Evolutionary conservation across 2,329 filamentous ascomycete species (phyloP).

Genomic region (Trichophaea hybrida): DNA sequence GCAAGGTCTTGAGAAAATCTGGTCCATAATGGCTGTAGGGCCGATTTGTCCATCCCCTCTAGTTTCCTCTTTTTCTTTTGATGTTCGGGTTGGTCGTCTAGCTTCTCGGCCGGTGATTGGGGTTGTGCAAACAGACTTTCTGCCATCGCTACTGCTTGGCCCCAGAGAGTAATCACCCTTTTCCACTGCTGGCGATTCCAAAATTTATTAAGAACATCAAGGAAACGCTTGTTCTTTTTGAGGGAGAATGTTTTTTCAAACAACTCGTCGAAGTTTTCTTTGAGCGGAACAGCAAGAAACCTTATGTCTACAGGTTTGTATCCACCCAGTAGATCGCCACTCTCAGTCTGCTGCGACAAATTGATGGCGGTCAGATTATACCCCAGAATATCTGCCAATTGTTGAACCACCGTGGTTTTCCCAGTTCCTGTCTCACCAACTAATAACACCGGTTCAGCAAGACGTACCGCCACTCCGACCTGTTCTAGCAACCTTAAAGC

Average conservation of each 20-base stretch:
- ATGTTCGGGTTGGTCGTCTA: conserved; percentile 29
- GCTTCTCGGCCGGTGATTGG: conserved; percentile 28
- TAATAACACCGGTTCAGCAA: conserved; percentile 77
- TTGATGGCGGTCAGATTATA: conserved; percentile 88
- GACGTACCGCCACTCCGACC: conserved; percentile 65
- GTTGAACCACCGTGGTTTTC: conserved; percentile 92
- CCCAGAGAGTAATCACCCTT: conserved; percentile 74
- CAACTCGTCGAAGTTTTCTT: conserved; percentile 84
- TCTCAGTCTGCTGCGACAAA: conserved; percentile 93
- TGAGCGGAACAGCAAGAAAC: conserved; percentile 72
- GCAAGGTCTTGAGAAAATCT: conserved; percentile 55
- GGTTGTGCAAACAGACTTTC: conserved; percentile 50
- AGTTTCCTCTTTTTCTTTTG: conserved; percentile 47
- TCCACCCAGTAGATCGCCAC: conserved; percentile 83
- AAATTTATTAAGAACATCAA: conserved; percentile 65
- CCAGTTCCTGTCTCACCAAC: conserved; percentile 99
- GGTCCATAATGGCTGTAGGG: conserved; percentile 61
- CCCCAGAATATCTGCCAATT: conserved; percentile 69
- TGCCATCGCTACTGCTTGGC: conserved; percentile 78
- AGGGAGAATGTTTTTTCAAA: conserved; percentile 78
- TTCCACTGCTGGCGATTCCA: conserved; percentile 74
- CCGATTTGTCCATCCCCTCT: conserved; percentile 38
- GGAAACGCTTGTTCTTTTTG: conserved; percentile 74
- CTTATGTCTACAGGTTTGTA: conserved; percentile 92
- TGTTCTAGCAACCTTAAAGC: conserved; percentile 77